Evolutionary conservation across 2,329 filamentous ascomycete genomes (phyloP), one percentile per base, ranked within the genome.

Genomic region (Metarhizium brunneum): DNA sequence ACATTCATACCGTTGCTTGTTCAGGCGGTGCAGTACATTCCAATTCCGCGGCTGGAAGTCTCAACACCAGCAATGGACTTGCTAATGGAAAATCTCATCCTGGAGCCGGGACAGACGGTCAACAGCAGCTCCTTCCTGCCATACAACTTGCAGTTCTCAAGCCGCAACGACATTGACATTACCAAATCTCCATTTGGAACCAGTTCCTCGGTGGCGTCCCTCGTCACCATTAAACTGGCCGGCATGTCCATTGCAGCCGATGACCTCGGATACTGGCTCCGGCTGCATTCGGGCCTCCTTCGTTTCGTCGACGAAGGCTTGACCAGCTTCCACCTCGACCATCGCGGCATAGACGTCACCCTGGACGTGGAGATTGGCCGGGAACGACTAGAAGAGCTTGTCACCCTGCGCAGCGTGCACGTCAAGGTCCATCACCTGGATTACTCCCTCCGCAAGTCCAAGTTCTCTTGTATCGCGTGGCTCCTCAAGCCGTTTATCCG

Each of bases 61-160:
- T 87, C 89, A 0, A 87, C 86, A 3, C 92, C 91, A 0, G 84
- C 88, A 38, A 78, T 95, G 54, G 92, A 96, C 63, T 80, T 97
- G 5, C 75, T 97, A 1, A 74, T 97, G 2, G 92, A 97, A 66
- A 96, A 95, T 60, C 76, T 97, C 36, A 87, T 97, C 57, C 78
- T 97, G 36, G 90, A 96, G 66, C 92, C 92, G 0, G 92, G 92
- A 6, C 79, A 79, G 56, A 95, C 90, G 0, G 79, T 95, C 63
- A 92, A 96, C 68, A 76, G 86, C 59, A 90, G 87, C 3, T 96
- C 92, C 0, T 97, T 97, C 75, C 77, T 97, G 1, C 92, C 92
- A 0, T 92, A 90, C 72, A 84, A 85, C 55, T 76, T 96, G 54
- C 86, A 88, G 48, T 74, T 96, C 3, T 86, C 91, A 60, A 92